Base-by-base conservation (phyloP, 2,329 filamentous ascomycete genomes). In the Calcarisporium arbuscula region DNA sequence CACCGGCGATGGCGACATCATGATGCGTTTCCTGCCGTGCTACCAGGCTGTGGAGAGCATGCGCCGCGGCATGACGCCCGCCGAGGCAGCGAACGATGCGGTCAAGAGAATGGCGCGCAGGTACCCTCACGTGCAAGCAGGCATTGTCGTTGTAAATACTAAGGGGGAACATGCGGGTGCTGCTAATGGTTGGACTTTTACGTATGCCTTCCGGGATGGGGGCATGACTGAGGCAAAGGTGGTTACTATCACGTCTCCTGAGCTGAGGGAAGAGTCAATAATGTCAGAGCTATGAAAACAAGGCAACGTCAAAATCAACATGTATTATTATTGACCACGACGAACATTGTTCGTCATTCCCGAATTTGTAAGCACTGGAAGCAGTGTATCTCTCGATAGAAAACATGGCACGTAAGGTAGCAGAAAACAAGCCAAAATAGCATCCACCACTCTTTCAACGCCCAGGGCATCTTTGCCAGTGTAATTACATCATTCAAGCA, bases 11-110 rank as follows among this genome's bases (percentile, higher is more conserved):
- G 72, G 72, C 1, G 72, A 76, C 45, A 52, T 74, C 39, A 73
- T 75, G 70, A 70, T 74, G 64, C 61, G 70, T 5, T 73, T 74
- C 41, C 48, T 75, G 17, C 72, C 72, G 1, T 76, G 72, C 46
- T 75, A 75, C 44, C 72, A 75, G 45, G 72, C 71, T 2, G 64
- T 76, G 2, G 72, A 76, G 54, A 73, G 57, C 38, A 39, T 76
- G 49, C 57, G 72, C 9, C 51, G 47, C 2, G 71, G 71, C 2
- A 64, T 74, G 62, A 51, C 51, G 0, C 68, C 72, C 0, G 54
- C 47, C 5, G 57, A 63, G 20, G 71, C 72, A 0, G 72, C 72
- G 0, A 61, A 69, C 30, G 68, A 76, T 36, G 68, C 62, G 0
- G 68, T 75, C 0, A 35, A 46, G 2, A 56, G 72, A 12, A 74